These are phyloP conservation scores for Nigrospora osmanthi DNA, from an alignment of 2,329 filamentous ascomycete genomes.

Conservation along the genomic window DNA sequence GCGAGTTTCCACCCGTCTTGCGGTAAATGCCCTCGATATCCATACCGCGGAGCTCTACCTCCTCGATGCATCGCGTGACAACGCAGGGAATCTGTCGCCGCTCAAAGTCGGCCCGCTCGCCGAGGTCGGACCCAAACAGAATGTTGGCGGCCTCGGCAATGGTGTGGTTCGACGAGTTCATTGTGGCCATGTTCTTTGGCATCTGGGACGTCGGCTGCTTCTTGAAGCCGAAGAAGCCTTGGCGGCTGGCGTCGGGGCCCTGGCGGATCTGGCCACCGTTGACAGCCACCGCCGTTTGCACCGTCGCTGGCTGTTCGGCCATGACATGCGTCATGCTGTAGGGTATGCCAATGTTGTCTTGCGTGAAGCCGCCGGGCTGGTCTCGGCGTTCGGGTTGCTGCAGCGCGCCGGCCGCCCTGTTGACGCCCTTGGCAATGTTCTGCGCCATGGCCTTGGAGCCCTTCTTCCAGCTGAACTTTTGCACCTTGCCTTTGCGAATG, in stretches of 20 bases:
- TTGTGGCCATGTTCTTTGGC: slow-evolving; percentile 41
- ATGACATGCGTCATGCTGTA: slow-evolving; percentile 60
- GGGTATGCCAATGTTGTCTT: slow-evolving; percentile 60
- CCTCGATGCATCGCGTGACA: slow-evolving; percentile 88
- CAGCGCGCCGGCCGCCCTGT: slow-evolving; percentile 77
- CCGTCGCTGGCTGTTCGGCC: slow-evolving; percentile 36
- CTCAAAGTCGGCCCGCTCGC: slow-evolving; percentile 80
- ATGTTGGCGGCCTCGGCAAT: slow-evolving; percentile 45
- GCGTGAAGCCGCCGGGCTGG: slow-evolving; percentile 42
- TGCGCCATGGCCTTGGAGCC: slow-evolving; percentile 89
- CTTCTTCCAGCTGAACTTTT: slow-evolving; percentile 99
- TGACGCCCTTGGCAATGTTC: slow-evolving; percentile 88
- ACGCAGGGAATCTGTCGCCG: slow-evolving; percentile 83
- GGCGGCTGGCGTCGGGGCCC: slow-evolving; percentile 30
- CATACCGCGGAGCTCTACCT: slow-evolving; percentile 94
- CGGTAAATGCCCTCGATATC: slow-evolving; percentile 96
- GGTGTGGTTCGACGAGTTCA: slow-evolving; percentile 28
- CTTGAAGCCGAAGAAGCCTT: slow-evolving; percentile 59
- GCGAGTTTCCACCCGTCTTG: slow-evolving; percentile 89
- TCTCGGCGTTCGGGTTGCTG: slow-evolving; percentile 51
- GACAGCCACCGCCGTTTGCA: slow-evolving; percentile 9
- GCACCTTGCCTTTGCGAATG: slow-evolving; percentile 86
- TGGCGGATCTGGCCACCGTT: slow-evolving; percentile 21
- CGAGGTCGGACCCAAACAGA: slow-evolving; percentile 85
- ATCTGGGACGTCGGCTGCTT: slow-evolving; percentile 36